Percentiles rank a stretch among this genome's conserved stretches.
Evolutionary conservation across 1,284 basidiomycete genomes (phyloP).

Genomic region (Apiotrichum sp.): DNA sequence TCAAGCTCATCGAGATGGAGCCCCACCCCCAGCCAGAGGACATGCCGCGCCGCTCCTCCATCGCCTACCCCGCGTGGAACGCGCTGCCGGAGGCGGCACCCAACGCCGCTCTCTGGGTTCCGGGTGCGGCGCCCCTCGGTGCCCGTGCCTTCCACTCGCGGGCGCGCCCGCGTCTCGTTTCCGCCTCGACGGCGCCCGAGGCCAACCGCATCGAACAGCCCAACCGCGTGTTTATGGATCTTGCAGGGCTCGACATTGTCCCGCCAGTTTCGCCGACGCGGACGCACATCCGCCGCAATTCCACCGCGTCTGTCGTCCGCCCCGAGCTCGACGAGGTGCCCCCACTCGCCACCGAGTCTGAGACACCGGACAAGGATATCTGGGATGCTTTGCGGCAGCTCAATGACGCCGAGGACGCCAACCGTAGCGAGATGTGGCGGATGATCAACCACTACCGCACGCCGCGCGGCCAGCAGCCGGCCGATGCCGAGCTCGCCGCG

Average conservation of each 20-base stretch:
- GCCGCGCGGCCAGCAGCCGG: conserved; percentile 1
- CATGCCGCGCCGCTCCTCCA: conserved; percentile 2
- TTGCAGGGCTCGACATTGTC: conserved; percentile 35
- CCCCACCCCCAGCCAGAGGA: not conserved
- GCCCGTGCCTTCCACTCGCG: conserved; percentile 28
- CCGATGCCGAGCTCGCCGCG: conserved; percentile 17
- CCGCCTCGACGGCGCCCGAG: conserved; percentile 7
- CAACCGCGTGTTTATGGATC: conserved; percentile 38
- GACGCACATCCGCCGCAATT: conserved; percentile 26
- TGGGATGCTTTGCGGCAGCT: too few relatives aligned
- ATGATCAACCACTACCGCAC: conserved; percentile 30
- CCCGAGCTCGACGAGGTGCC: conserved; percentile 2
- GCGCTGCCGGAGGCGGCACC: conserved; percentile 12
- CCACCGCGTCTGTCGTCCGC: conserved; percentile 23
- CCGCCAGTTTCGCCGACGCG: conserved; percentile 8
- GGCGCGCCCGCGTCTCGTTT: conserved; percentile 5
- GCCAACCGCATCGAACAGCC: conserved; percentile 22
- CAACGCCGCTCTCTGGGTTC: conserved; percentile 13
- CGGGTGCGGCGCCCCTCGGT: conserved; percentile 12
- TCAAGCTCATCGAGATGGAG: conserved; percentile 24
- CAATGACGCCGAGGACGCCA: not conserved
- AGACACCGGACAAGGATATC: not conserved
- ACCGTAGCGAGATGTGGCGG: not conserved
- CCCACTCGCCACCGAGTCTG: too few relatives aligned
- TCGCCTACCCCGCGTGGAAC: conserved; percentile 16